phyloP scores from a whole-genome alignment of 2,329 filamentous ascomycete species.

The Diaporthe helianthi region DNA sequence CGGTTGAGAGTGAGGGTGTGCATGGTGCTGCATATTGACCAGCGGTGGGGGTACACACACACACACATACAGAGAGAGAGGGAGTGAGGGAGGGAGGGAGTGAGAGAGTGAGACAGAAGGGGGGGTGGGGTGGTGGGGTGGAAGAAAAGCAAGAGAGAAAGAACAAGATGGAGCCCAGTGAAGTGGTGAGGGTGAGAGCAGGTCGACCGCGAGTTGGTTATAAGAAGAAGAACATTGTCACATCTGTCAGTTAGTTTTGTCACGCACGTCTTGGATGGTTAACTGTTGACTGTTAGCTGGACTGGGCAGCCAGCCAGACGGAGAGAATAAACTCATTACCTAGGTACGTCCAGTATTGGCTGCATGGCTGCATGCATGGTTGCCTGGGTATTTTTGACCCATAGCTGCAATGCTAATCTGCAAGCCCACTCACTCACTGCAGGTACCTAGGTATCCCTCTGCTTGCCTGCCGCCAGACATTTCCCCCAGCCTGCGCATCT shows the following conservation, averaged over 20 bases:
- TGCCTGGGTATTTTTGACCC: too few relatives aligned
- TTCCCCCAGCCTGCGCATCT: neutral
- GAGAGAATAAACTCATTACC: too few relatives aligned
- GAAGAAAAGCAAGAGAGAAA: too few relatives aligned
- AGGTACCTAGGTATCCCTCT: too few relatives aligned
- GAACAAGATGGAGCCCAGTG: too few relatives aligned
- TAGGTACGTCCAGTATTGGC: too few relatives aligned
- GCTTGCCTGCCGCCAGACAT: conserved; percentile 10
- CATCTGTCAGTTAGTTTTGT: neutral
- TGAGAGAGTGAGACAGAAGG: neutral
- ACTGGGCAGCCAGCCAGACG: too few relatives aligned
- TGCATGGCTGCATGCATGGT: too few relatives aligned
- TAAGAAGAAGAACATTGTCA: neutral
- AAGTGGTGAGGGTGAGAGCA: neutral
- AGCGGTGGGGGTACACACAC: neutral
- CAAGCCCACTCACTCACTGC: too few relatives aligned
- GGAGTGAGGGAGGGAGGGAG: neutral
- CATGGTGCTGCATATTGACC: conserved; percentile 38
- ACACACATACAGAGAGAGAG: neutral
- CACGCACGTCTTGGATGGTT: neutral
- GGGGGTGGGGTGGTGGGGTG: neutral
- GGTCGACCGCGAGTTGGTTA: neutral
- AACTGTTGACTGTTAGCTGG: neutral
- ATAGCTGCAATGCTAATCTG: neutral
- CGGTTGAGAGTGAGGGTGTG: conserved; percentile 52